Base-by-base conservation (phyloP, 2,329 filamentous ascomycete species). In the Xylariaceae sp. region DNA sequence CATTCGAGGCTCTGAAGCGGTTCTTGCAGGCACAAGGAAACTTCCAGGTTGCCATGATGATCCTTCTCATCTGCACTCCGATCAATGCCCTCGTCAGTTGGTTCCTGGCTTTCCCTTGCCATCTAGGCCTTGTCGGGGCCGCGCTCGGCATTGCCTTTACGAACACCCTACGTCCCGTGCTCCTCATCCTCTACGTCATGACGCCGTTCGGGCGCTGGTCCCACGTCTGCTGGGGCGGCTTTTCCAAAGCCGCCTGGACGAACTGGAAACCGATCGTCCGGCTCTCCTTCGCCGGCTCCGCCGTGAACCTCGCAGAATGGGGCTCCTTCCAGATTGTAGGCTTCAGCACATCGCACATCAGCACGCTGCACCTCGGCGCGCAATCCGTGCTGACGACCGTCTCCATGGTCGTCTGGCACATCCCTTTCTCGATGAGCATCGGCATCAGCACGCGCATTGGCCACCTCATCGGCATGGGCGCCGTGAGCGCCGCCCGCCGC, bases 21-120 rank as follows among this genome's bases (percentile, higher is more conserved):
- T 83, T 82, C 62, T 73, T 82, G 0, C 80, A 83, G 66, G 79
- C 81, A 0, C 81, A 83, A 61, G 80, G 81, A 1, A 74, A 80
- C 45, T 83, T 82, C 70, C 76, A 76, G 23, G 77, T 62, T 2
- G 60, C 60, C 18, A 62, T 81, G 64, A 69, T 75, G 10, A 74
- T 81, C 30, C 70, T 82, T 3, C 48, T 81, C 0, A 65, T 82
- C 37, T 77, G 77, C 47, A 76, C 78, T 0, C 80, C 79, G 0
- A 62, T 80, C 15, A 82, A 82, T 60, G 75, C 77, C n/a, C 59
- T 77, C 0, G 68, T 81, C 17, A 80, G 78, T 64, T 82, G 79
- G 73, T 59, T 79, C 3, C 77, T 82, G n/a, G 78, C 74, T 0
- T 75, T 77, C 58, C 66, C 64, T 6, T 53, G 76, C 2, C 68